Evolutionary conservation across 768 basidiomycete genomes (phyloP).

Genomic region (Sporobolomyces roseus): DNA sequence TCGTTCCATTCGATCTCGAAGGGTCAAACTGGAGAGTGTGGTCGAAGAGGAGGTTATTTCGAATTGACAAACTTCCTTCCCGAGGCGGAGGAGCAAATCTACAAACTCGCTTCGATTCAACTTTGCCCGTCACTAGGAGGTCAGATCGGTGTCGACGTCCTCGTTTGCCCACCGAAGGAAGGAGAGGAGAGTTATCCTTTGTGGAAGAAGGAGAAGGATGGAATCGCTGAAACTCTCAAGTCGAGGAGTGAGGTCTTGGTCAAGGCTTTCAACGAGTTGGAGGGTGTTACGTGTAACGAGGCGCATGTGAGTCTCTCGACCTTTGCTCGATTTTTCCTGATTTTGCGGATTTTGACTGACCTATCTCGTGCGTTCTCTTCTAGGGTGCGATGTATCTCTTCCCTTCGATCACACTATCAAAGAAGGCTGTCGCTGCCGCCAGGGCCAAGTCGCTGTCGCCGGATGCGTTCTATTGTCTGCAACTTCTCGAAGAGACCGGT

Average conservation of each 20-base stretch:
- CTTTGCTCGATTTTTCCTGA: background rate
- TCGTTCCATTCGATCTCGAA: conserved; percentile 98
- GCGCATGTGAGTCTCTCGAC: conserved; percentile 50
- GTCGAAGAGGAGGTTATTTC: conserved; percentile 94
- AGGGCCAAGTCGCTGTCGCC: conserved; percentile 67
- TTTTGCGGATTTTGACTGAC: background rate
- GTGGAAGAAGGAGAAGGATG: conserved; percentile 78
- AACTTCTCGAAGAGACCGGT: conserved; percentile 77
- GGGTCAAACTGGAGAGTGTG: conserved; percentile 93
- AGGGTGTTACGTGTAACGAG: conserved; percentile 84
- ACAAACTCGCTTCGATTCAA: conserved; percentile 90
- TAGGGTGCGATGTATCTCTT: conserved; percentile 90
- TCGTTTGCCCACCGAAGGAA: conserved; percentile 80
- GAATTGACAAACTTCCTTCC: conserved; percentile 77
- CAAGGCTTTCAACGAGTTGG: conserved; percentile 69
- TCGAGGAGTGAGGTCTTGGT: conserved; percentile 70
- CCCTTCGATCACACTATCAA: conserved; percentile 72
- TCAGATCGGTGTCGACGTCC: conserved; percentile 87
- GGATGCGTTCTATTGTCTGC: conserved; percentile 82
- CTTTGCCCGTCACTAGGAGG: conserved; percentile 87
- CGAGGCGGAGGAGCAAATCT: conserved; percentile 76
- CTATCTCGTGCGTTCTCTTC: too few relatives aligned
- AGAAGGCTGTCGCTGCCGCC: conserved; percentile 70
- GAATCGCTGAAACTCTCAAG: conserved; percentile 70
- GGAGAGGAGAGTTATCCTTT: conserved; percentile 71